Evolutionary conservation across 352 stramenopile species (phyloP).

Genomic region (Phytophthora sansomeana): DNA sequence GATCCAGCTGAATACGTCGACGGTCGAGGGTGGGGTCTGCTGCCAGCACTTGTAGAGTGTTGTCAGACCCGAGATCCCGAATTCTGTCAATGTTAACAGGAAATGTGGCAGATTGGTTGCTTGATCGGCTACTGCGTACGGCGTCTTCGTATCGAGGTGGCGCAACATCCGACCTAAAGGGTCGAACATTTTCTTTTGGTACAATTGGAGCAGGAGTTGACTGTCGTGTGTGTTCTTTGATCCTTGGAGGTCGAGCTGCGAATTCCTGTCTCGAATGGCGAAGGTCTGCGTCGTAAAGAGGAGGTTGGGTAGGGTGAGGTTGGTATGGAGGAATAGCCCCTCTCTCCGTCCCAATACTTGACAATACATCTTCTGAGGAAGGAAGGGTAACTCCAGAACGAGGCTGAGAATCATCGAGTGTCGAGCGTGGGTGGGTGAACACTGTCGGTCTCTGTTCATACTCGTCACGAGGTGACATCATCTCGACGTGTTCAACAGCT

Average conservation of each 20-base stretch:
- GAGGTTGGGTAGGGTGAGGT: neutral
- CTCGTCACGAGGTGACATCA: conserved; percentile 13
- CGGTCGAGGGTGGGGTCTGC: conserved; percentile 15
- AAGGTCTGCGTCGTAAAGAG: neutral
- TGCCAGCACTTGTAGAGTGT: conserved; percentile 22
- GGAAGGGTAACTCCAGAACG: conserved; percentile 13
- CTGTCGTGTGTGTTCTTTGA: conserved; percentile 2
- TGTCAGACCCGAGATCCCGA: conserved; percentile 11
- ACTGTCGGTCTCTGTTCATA: conserved; percentile 13
- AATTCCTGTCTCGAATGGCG: conserved; percentile 1
- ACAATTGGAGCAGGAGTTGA: neutral
- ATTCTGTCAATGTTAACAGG: conserved; percentile 16
- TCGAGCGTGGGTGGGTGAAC: conserved; percentile 18
- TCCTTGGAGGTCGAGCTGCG: conserved; percentile 1
- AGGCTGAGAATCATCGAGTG: conserved; percentile 21
- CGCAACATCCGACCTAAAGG: conserved; percentile 7
- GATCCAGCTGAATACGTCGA: conserved; percentile 20
- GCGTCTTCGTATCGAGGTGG: conserved; percentile 23
- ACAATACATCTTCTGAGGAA: conserved; percentile 15
- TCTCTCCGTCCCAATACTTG: conserved; percentile 10
- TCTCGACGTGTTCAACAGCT: conserved; percentile 11
- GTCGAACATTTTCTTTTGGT: neutral
- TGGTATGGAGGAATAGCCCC: neutral
- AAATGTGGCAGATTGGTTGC: neutral
- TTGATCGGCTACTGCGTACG: conserved; percentile 1